Evolutionary conservation across 306 rosid genomes (phyloP).

Genomic region (Carpinus viminea): DNA sequence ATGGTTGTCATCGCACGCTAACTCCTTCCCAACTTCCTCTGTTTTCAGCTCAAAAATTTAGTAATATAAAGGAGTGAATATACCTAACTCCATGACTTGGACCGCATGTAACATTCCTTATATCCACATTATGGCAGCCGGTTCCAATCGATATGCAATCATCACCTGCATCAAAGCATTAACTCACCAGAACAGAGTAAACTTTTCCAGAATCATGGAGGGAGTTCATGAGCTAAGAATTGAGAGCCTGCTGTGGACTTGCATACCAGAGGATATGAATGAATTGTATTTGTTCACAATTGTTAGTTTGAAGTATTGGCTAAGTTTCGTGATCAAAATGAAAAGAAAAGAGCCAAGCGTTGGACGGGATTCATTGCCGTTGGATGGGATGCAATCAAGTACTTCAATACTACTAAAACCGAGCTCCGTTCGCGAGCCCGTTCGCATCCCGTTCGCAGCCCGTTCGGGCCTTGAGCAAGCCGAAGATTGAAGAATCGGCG

Average conservation of each 20-base stretch:
- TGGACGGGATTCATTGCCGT: too few relatives aligned
- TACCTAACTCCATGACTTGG: slow-evolving; percentile 63
- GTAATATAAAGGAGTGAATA: not conserved
- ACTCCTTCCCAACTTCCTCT: too few relatives aligned
- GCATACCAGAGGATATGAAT: slow-evolving; percentile 38
- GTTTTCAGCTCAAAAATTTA: not conserved
- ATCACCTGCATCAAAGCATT: slow-evolving; percentile 35
- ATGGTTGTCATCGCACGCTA: too few relatives aligned
- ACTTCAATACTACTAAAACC: too few relatives aligned
- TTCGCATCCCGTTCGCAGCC: too few relatives aligned
- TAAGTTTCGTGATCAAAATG: too few relatives aligned
- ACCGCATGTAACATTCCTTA: slow-evolving; percentile 45
- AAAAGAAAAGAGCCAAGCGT: too few relatives aligned
- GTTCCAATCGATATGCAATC: slow-evolving; percentile 60
- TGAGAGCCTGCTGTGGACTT: not conserved
- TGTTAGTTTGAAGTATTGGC: too few relatives aligned
- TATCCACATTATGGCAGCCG: slow-evolving; percentile 50
- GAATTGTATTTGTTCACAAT: slow-evolving; percentile 41
- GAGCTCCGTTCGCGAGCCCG: too few relatives aligned
- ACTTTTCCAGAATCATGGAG: not conserved
- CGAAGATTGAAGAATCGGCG: too few relatives aligned
- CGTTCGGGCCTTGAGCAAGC: too few relatives aligned
- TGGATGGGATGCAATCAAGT: too few relatives aligned
- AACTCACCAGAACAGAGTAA: not conserved
- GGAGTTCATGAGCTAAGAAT: not conserved